Conservation (phyloP, 2,329 filamentous ascomycete species). For the Fusarium gaditjirri region DNA sequence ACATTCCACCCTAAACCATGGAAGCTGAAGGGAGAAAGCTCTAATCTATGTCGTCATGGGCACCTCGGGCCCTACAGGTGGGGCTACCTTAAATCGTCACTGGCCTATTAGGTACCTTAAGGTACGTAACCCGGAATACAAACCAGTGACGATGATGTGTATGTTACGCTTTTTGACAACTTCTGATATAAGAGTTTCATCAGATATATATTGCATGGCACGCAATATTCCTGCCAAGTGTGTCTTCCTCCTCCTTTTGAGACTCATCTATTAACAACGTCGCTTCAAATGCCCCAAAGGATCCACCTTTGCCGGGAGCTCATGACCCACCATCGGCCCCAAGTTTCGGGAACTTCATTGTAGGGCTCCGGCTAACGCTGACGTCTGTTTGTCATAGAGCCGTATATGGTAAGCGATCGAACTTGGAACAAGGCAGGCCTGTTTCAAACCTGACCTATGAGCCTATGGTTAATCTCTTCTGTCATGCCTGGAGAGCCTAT, state of each 20-base stretch:
- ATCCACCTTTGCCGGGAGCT: constrained; percentile 20
- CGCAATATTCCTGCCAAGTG: neutral
- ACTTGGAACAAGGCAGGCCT: constrained; percentile 19
- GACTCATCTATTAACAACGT: neutral
- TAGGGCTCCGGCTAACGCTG: constrained; percentile 10
- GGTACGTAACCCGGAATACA: too few relatives aligned
- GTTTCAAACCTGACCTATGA: neutral
- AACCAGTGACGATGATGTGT: constrained; percentile 8
- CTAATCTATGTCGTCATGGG: constrained; percentile 40
- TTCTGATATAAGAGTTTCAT: constrained; percentile 16
- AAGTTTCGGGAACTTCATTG: constrained; percentile 18
- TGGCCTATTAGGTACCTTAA: neutral
- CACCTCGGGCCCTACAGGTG: constrained; percentile 11
- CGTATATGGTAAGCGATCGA: neutral
- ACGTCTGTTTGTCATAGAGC: constrained; percentile 6
- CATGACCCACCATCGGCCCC: constrained; percentile 35
- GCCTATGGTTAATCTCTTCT: neutral
- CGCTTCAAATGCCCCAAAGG: constrained; percentile 18
- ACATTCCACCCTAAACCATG: constrained; percentile 28
- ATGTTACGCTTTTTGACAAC: constrained; percentile 13
- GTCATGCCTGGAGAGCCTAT: neutral
- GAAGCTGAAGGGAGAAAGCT: constrained; percentile 29
- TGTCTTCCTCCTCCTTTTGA: too few relatives aligned
- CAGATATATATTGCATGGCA: neutral
- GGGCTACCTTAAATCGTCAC: constrained; percentile 23